Evolutionary conservation across 2,329 filamentous ascomycete species (phyloP).

Genomic region (Botryotinia narcissicola): DNA sequence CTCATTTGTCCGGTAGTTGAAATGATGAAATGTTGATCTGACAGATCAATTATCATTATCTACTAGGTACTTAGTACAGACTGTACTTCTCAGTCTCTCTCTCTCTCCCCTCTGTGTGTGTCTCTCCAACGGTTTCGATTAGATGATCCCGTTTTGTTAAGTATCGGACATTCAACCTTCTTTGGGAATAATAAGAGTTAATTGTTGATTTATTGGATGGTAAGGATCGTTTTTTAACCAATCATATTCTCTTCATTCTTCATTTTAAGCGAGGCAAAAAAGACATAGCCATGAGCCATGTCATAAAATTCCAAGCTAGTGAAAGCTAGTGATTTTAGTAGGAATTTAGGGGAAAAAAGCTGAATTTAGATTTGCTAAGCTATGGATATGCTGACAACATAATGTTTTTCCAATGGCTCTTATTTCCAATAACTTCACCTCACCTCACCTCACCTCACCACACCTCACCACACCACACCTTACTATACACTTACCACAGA

Average conservation of each 20-base stretch:
- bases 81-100: neutral
- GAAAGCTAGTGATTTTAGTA: neutral
- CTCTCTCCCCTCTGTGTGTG: neutral
- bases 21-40: neutral
- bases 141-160: neutral
- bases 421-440: neutral
- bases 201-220: neutral
- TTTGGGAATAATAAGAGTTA: conserved; percentile 3
- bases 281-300: neutral
- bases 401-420: neutral
- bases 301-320: neutral
- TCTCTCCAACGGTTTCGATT: neutral
- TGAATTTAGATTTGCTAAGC: neutral
- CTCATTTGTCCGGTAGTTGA: conserved; percentile 12
- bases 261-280: neutral
- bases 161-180: neutral
- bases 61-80: neutral
- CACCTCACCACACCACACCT: neutral
- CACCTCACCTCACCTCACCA: too few relatives aligned
- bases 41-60: neutral
- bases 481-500: neutral
- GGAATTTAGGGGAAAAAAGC: neutral
- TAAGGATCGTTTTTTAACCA: conserved; percentile 2
- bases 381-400: neutral
- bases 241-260: neutral